Percentiles rank a stretch among this genome's conserved stretches.
Conservation (phyloP, 2,329 filamentous ascomycete species). For the Colletotrichum cereale region DNA sequence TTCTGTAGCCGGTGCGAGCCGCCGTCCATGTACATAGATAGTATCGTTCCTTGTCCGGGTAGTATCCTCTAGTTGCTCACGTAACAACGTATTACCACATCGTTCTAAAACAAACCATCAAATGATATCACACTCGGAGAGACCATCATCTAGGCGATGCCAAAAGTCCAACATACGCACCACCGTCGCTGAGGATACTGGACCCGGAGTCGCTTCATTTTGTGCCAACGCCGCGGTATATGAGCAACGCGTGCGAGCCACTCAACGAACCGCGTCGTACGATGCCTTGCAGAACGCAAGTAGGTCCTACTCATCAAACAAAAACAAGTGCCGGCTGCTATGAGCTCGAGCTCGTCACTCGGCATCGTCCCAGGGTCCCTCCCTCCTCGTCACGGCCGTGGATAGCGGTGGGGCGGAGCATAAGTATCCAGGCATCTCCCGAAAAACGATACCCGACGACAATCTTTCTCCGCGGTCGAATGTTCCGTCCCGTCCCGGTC, state of each 20-base stretch:
- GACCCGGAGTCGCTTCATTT: slow-evolving; percentile 6
- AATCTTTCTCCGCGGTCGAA: background rate
- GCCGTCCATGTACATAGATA: too few species aligned
- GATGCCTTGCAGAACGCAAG: background rate
- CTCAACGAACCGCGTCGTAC: background rate
- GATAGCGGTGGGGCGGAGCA: background rate
- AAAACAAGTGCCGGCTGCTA: too few species aligned
- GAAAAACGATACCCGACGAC: background rate
- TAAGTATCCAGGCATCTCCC: background rate
- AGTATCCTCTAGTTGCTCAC: too few species aligned
- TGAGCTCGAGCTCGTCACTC: slow-evolving; percentile 21
- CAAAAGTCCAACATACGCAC: too few species aligned
- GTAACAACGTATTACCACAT: too few species aligned
- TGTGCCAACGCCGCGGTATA: slow-evolving; percentile 9
- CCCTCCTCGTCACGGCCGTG: background rate
- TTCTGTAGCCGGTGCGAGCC: background rate
- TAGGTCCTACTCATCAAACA: background rate
- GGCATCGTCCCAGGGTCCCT: background rate
- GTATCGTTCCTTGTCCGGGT: too few species aligned
- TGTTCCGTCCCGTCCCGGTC: background rate
- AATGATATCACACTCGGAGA: background rate
- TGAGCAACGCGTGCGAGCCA: too few species aligned
- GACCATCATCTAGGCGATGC: background rate
- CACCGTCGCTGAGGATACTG: background rate
- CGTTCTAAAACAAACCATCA: background rate